Evolutionary conservation across 1,284 basidiomycete species (phyloP).

Genomic region (Apiotrichum montevideense): DNA sequence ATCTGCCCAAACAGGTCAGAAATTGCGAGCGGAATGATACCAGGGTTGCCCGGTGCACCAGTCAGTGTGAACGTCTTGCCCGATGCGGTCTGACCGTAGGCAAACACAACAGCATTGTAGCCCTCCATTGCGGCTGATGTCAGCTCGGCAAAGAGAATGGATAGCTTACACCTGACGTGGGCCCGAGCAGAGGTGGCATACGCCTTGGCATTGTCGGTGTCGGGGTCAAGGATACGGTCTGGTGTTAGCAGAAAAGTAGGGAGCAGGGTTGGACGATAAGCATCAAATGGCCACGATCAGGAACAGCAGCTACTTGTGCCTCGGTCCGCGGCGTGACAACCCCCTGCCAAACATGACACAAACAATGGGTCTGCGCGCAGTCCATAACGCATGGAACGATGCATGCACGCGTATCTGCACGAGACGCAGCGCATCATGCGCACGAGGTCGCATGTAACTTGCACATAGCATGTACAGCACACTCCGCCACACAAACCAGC

Average conservation of each 20-base stretch:
- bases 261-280: conserved; percentile 25
- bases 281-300: too few species aligned
- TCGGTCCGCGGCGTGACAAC: too few species aligned
- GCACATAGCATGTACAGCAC: too few species aligned
- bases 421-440: too few species aligned
- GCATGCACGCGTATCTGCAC: too few species aligned
- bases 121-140: conserved; percentile 80
- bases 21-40: conserved; percentile 92
- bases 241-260: conserved; percentile 51
- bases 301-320: too few species aligned
- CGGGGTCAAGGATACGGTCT: conserved; percentile 39
- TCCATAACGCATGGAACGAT: too few species aligned
- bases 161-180: conserved; percentile 59
- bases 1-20: conserved; percentile 51
- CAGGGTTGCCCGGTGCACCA: conserved; percentile 75
- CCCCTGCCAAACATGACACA: too few species aligned
- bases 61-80: conserved; percentile 90
- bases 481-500: too few species aligned
- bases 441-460: too few species aligned
- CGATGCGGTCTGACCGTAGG: conserved; percentile 64
- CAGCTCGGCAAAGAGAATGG: not conserved
- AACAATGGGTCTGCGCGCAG: too few species aligned
- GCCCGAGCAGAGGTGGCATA: conserved; percentile 78
- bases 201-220: conserved; percentile 73
- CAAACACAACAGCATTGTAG: conserved; percentile 90